Conservation (phyloP, 2,329 filamentous ascomycete species). For the Albophoma yamanashiensis region DNA sequence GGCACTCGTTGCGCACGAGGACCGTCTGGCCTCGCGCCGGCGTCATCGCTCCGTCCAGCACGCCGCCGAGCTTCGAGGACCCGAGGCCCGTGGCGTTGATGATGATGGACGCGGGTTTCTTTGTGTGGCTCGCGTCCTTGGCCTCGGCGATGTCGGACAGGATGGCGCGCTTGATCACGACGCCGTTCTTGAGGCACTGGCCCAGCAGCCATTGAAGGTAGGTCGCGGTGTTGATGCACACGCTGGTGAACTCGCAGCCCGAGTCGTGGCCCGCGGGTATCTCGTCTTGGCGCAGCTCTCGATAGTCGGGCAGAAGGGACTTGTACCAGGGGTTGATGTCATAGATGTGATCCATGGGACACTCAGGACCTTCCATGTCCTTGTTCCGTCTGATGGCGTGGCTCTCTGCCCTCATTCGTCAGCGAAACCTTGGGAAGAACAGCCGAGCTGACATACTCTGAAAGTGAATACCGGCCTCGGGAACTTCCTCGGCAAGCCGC, state of each 20-base stretch:
- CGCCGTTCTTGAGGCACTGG: slow-evolving; percentile 65
- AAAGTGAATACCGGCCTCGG: slow-evolving; percentile 73
- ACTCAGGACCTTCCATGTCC: slow-evolving; percentile 37
- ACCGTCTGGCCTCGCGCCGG: slow-evolving; percentile 79
- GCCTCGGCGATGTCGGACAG: slow-evolving; percentile 68
- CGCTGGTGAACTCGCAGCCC: slow-evolving; percentile 66
- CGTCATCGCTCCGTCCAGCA: slow-evolving; percentile 61
- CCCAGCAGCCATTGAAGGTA: slow-evolving; percentile 81
- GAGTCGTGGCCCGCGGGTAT: slow-evolving; percentile 57
- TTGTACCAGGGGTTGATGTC: slow-evolving; percentile 64
- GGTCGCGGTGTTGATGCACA: slow-evolving; percentile 84
- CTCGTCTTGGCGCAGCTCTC: slow-evolving; percentile 44
- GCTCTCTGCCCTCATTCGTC: slow-evolving; percentile 24
- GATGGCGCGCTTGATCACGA: slow-evolving; percentile 51
- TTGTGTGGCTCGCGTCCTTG: slow-evolving; percentile 34
- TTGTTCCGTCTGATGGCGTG: slow-evolving; percentile 46
- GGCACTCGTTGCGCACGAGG: slow-evolving; percentile 68
- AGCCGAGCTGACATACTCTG: slow-evolving; percentile 38
- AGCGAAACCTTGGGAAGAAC: too few relatives aligned
- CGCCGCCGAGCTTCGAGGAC: slow-evolving; percentile 67
- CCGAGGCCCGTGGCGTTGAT: slow-evolving; percentile 80
- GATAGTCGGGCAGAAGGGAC: slow-evolving; percentile 60
- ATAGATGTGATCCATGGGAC: slow-evolving; percentile 49
- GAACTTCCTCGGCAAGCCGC: slow-evolving; percentile 50
- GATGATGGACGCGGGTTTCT: slow-evolving; percentile 53